phyloP scores from a whole-genome alignment of 306 rosid genomes.

The Fragaria vesca region DNA sequence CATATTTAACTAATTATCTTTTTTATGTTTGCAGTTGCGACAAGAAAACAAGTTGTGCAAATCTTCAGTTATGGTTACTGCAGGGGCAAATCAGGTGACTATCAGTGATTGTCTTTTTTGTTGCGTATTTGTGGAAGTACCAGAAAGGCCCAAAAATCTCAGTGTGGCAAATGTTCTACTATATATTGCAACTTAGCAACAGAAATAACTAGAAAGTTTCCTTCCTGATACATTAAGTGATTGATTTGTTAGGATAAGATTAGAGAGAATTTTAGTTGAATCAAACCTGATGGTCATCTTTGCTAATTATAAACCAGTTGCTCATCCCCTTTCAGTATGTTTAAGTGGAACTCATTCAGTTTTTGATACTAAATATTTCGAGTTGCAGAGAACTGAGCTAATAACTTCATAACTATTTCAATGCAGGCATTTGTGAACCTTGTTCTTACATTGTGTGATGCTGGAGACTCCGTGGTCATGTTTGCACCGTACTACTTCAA shows the following conservation, averaged over 20 bases:
- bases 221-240: background rate
- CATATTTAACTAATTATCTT: conserved; percentile 1
- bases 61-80: conserved; percentile 96
- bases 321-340: conserved; percentile 3
- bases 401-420: conserved; percentile 20
- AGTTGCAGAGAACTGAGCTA: background rate
- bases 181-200: background rate
- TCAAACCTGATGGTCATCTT: conserved; percentile 4
- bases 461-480: conserved; percentile 87
- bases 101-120: conserved; percentile 21
- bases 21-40: conserved; percentile 55
- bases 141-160: background rate
- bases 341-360: background rate
- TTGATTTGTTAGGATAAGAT: background rate
- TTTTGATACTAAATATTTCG: background rate
- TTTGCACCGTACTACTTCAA: conserved; percentile 96
- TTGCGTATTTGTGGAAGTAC: background rate
- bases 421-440: conserved; percentile 95
- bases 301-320: background rate
- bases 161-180: background rate
- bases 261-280: background rate
- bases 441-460: conserved; percentile 92
- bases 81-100: conserved; percentile 98
- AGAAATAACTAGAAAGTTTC: background rate
- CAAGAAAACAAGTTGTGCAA: conserved; percentile 72